Percentiles rank a stretch among this genome's conserved stretches.
phyloP scores from a whole-genome alignment of 352 stramenopile genomes.

The Phytopythium delawarense region DNA sequence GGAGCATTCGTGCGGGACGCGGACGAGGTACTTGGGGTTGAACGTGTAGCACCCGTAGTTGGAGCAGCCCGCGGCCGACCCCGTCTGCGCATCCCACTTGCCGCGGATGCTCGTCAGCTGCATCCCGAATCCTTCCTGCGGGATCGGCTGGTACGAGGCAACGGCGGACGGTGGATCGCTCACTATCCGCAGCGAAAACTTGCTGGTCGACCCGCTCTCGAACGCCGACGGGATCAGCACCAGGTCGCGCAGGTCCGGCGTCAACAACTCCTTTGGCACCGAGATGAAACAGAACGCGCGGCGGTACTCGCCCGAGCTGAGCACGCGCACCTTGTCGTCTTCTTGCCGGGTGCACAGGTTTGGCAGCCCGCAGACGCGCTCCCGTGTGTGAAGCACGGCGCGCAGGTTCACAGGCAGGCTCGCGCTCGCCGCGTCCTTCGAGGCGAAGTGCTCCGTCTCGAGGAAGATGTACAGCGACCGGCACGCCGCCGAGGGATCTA shows the following conservation, averaged over 20 bases:
- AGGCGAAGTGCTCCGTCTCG: conserved; percentile 41
- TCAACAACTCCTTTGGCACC: conserved; percentile 23
- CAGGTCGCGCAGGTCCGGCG: conserved; percentile 29
- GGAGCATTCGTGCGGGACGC: conserved; percentile 41
- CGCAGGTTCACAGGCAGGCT: conserved; percentile 67
- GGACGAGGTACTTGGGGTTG: conserved; percentile 75
- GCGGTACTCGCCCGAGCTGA: conserved; percentile 76
- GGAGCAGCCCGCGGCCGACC: conserved; percentile 65
- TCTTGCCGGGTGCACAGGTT: conserved; percentile 8
- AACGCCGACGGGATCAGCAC: conserved; percentile 80
- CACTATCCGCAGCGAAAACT: conserved; percentile 57
- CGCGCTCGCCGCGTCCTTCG: conserved; percentile 16
- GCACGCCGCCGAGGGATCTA: conserved; percentile 29
- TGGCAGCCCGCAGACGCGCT: conserved; percentile 48
- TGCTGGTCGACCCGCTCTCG: conserved; percentile 29
- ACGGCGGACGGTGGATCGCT: conserved; percentile 42
- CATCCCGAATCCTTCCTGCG: conserved; percentile 55
- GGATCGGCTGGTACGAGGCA: conserved; percentile 30
- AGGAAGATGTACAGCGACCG: conserved; percentile 57
- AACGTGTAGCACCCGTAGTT: conserved; percentile 83
- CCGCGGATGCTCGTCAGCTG: conserved; percentile 29
- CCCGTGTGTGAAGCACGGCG: conserved; percentile 36
- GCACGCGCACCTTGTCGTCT: conserved; percentile 21
- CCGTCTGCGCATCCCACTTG: conserved; percentile 45
- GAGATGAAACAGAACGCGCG: conserved; percentile 76